A percentile compares a stretch with the other conserved stretches of the same genome.
Evolutionary conservation across 2,329 filamentous ascomycete genomes (phyloP).

Genomic region (Magnaporthiopsis poae): DNA sequence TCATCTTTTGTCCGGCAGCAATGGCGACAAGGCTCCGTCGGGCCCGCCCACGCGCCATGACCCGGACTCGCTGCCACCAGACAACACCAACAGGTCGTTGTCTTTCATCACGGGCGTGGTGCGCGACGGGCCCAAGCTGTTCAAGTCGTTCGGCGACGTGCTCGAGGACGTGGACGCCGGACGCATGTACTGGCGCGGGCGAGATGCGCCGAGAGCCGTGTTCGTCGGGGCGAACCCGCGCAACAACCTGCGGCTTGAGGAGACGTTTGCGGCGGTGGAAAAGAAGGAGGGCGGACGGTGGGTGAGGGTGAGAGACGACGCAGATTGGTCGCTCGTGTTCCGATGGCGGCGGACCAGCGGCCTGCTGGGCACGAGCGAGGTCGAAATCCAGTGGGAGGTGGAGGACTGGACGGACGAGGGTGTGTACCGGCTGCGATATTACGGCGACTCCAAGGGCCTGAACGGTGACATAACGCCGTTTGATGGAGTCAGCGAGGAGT

Average conservation of each 20-base stretch:
- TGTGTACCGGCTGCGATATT: conserved; percentile 71
- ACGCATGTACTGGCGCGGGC: conserved; percentile 38
- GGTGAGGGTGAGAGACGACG: conserved; percentile 59
- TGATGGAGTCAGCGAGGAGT: conserved; percentile 54
- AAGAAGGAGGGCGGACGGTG: conserved; percentile 41
- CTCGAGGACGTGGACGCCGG: conserved; percentile 34
- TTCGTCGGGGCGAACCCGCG: conserved; percentile 86
- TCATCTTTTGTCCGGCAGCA: conserved; percentile 40
- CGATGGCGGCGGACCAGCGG: conserved; percentile 65
- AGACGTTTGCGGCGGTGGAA: conserved; percentile 71
- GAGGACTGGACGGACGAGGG: conserved; percentile 50
- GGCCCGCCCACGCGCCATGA: conserved; percentile 22
- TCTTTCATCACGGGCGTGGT: conserved; percentile 73
- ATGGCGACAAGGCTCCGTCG: background rate
- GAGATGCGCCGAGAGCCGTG: conserved; percentile 48
- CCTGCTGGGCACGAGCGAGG: conserved; percentile 65
- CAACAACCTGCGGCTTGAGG: conserved; percentile 72
- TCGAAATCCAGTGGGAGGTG: conserved; percentile 71
- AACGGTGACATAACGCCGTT: conserved; percentile 55
- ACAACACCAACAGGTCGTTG: conserved; percentile 65
- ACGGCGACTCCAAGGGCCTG: conserved; percentile 66
- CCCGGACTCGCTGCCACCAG: conserved; percentile 55
- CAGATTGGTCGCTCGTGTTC: conserved; percentile 76
- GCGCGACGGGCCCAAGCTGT: conserved; percentile 55
- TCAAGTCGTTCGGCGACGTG: conserved; percentile 61